These are phyloP conservation scores for Sporothrix euskadiensis DNA, from an alignment of 2,329 filamentous ascomycete genomes.

Conservation along the genomic window DNA sequence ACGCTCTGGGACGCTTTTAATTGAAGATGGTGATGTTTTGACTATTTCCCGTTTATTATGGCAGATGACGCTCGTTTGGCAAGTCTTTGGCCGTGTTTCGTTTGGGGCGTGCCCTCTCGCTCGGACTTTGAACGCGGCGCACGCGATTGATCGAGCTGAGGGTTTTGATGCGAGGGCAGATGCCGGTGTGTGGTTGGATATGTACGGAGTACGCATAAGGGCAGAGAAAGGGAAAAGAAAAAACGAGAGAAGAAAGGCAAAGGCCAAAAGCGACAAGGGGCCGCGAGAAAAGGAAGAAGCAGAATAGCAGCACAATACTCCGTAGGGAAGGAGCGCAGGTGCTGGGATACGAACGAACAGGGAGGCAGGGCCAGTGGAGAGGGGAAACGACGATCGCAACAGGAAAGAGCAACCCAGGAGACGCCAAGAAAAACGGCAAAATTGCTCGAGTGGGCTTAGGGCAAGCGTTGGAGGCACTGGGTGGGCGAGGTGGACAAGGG, in stretches of 20 bases:
- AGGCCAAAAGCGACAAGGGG: conserved; percentile 5
- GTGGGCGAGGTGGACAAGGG: not conserved
- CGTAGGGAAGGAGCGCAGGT: not conserved
- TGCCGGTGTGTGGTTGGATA: conserved; percentile 11
- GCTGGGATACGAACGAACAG: conserved; percentile 19
- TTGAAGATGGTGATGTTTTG: conserved; percentile 12
- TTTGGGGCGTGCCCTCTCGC: conserved; percentile 1
- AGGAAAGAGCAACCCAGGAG: conserved; percentile 26
- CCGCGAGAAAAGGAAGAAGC: conserved; percentile 5
- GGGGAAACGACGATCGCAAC: conserved; percentile 28
- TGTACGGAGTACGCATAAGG: too few relatives aligned
- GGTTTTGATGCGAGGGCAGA: conserved; percentile 1
- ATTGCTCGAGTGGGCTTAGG: conserved; percentile 1
- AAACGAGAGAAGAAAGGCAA: not conserved
- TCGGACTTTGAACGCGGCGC: not conserved
- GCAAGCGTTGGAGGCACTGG: not conserved
- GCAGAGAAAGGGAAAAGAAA: not conserved
- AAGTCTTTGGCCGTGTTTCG: not conserved
- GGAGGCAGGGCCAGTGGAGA: conserved; percentile 22
- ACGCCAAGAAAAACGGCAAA: conserved; percentile 20
- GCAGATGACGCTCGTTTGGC: not conserved
- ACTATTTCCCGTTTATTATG: not conserved
- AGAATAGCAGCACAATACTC: not conserved
- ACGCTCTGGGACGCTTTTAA: conserved; percentile 6
- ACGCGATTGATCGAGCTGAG: conserved; percentile 21